phyloP scores from a whole-genome alignment of 2,329 filamentous ascomycete genomes.

The Gremmenia infestans region DNA sequence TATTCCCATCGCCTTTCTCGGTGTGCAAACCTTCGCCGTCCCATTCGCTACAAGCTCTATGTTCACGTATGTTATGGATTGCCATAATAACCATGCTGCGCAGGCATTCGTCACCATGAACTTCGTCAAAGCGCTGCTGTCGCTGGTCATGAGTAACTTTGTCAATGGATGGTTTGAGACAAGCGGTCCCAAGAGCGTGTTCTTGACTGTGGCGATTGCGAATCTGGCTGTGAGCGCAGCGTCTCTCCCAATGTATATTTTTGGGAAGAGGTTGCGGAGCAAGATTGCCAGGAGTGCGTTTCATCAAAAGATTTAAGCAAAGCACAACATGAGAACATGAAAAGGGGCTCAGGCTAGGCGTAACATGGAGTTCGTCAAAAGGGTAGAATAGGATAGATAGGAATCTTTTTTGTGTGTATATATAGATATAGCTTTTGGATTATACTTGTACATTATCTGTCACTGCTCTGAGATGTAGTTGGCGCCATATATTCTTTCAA shows the following conservation, averaged over 20 bases:
- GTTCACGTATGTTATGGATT: slow-evolving; percentile 39
- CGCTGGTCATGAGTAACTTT: slow-evolving; percentile 27
- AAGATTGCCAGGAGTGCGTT: slow-evolving; percentile 17
- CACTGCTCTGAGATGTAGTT: background rate
- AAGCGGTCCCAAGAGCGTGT: slow-evolving; percentile 24
- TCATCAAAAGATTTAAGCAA: slow-evolving; percentile 10
- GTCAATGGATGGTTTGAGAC: slow-evolving; percentile 26
- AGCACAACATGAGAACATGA: background rate
- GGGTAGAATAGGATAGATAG: background rate
- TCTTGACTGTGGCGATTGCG: slow-evolving; percentile 15
- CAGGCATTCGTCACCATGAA: slow-evolving; percentile 40
- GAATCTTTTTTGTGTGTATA: background rate
- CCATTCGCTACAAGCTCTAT: slow-evolving; percentile 35
- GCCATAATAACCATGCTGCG: slow-evolving; percentile 35
- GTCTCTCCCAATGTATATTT: slow-evolving; percentile 29
- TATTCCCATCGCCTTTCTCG: slow-evolving; percentile 32
- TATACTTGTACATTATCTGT: slow-evolving; percentile 4
- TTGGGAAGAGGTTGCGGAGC: slow-evolving; percentile 31
- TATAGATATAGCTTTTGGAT: slow-evolving; percentile 2
- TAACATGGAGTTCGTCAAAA: no score
- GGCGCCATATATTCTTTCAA: slow-evolving; percentile 3
- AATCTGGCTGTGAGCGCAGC: slow-evolving; percentile 18
- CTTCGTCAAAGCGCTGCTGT: slow-evolving; percentile 36
- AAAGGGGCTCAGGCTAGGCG: background rate
- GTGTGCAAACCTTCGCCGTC: slow-evolving; percentile 33